Evolutionary conservation across 768 basidiomycete genomes (phyloP).

Genomic region (Tubosaeta sp.): DNA sequence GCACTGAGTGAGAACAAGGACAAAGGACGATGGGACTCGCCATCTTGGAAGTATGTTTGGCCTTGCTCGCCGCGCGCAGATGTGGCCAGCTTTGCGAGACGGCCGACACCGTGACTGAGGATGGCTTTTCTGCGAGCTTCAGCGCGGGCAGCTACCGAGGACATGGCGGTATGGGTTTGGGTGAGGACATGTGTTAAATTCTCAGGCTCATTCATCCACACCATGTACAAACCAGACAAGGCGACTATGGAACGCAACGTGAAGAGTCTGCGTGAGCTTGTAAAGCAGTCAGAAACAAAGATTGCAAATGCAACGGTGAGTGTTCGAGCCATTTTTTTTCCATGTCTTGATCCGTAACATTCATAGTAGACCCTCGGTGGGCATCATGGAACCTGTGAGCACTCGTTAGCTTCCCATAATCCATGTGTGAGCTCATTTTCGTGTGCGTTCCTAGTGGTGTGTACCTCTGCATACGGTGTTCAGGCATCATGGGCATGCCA

Average conservation of each 20-base stretch:
- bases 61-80: slow-evolving; percentile 70
- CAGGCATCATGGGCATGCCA: slow-evolving; percentile 99
- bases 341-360: background rate
- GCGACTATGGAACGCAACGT: slow-evolving; percentile 79
- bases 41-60: slow-evolving; percentile 48
- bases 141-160: slow-evolving; percentile 61
- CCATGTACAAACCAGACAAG: slow-evolving; percentile 65
- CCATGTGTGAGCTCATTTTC: background rate
- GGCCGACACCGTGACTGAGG: slow-evolving; percentile 63
- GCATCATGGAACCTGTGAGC: slow-evolving; percentile 93
- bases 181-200: slow-evolving; percentile 12
- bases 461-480: slow-evolving; percentile 95
- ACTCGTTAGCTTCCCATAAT: background rate
- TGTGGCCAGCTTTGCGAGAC: slow-evolving; percentile 75
- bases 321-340: background rate
- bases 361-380: slow-evolving; percentile 83
- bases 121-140: slow-evolving; percentile 79
- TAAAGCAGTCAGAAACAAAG: slow-evolving; percentile 90
- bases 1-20: background rate
- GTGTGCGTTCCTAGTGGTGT: slow-evolving; percentile 57
- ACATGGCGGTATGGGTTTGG: slow-evolving; percentile 18
- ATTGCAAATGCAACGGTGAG: slow-evolving; percentile 94
- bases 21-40: slow-evolving; percentile 18
- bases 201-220: background rate
- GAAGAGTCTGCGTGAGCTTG: slow-evolving; percentile 75